A percentile compares a stretch with the other conserved stretches of the same genome.
Conservation (phyloP, 164 flowering plant genomes). For the Aristolochia contorta region DNA sequence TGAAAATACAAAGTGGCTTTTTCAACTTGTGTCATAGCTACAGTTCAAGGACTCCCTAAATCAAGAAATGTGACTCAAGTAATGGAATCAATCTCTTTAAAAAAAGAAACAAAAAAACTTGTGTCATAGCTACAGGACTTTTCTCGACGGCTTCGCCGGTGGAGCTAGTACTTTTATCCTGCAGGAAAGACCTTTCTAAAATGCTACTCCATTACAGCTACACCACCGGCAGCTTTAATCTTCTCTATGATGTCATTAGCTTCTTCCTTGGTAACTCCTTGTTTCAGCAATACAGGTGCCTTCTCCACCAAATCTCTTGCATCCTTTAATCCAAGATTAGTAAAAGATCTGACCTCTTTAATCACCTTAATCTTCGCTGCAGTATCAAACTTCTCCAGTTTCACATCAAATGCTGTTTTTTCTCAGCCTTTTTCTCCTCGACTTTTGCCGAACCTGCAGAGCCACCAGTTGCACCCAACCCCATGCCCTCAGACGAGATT, state of each 20-base stretch:
- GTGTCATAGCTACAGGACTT: no score
- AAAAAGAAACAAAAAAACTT: no score
- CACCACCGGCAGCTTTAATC: no score
- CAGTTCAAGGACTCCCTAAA: no score
- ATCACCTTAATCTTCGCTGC: constrained; percentile 83
- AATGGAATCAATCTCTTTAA: no score
- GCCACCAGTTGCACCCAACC: constrained; percentile 33
- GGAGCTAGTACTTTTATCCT: no score
- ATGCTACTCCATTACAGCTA: no score
- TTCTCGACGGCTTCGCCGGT: no score
- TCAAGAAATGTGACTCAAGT: no score
- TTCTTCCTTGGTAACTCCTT: constrained; percentile 12
- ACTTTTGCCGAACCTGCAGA: constrained; percentile 13
- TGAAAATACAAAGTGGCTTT: no score
- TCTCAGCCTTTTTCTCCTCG: constrained; percentile 62
- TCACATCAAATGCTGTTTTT: constrained; percentile 80
- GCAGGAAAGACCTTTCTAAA: no score
- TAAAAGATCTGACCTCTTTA: constrained; percentile 80
- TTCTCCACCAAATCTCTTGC: constrained; percentile 36
- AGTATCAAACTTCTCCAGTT: constrained; percentile 73
- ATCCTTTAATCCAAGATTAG: constrained; percentile 39
- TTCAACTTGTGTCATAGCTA: no score
- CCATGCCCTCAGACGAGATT: constrained; percentile 51
- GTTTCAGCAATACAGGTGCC: constrained; percentile 25
- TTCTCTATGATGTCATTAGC: neutral